Percentiles rank a stretch among this genome's conserved stretches.
Conservation (phyloP, 2,329 filamentous ascomycete species). For the Paraphoma sp. region DNA sequence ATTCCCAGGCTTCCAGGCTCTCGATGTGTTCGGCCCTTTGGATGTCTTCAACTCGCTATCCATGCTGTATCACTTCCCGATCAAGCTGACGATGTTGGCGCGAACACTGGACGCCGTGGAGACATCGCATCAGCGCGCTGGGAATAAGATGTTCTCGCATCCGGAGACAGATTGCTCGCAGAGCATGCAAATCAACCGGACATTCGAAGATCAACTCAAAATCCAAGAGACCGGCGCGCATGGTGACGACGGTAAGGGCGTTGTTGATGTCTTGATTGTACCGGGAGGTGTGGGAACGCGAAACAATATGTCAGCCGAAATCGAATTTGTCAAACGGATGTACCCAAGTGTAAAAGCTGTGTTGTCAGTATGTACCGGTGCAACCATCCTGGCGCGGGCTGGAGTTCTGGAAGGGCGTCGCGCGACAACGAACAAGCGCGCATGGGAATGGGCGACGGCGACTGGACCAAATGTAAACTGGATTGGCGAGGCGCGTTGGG, state of each 20-base stretch:
- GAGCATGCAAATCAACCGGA: constrained; percentile 21
- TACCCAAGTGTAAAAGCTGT: constrained; percentile 61
- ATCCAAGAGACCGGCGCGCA: constrained; percentile 13
- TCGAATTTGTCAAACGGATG: constrained; percentile 55
- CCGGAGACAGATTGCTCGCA: constrained; percentile 25
- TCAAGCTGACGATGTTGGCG: constrained; percentile 34
- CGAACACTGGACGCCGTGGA: constrained; percentile 30
- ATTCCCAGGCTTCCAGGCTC: constrained; percentile 34
- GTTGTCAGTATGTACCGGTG: constrained; percentile 70
- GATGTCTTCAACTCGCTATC: constrained; percentile 50
- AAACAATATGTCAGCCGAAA: constrained; percentile 37
- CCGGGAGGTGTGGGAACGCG: constrained; percentile 65
- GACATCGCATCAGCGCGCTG: constrained; percentile 21
- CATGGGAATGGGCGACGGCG: constrained; percentile 51
- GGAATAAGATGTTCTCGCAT: constrained; percentile 21
- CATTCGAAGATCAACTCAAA: constrained; percentile 20
- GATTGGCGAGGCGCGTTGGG: constrained; percentile 61
- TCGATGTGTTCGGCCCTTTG: constrained; percentile 52
- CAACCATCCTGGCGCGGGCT: constrained; percentile 61
- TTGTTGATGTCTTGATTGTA: constrained; percentile 66
- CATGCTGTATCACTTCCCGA: constrained; percentile 31
- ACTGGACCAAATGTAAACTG: constrained; percentile 62
- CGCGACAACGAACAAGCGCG: constrained; percentile 70
- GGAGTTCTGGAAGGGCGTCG: constrained; percentile 65
- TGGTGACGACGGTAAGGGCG: constrained; percentile 9